Evolutionary conservation across 352 stramenopile species (phyloP).

Genomic region (Phytophthora vignae): DNA sequence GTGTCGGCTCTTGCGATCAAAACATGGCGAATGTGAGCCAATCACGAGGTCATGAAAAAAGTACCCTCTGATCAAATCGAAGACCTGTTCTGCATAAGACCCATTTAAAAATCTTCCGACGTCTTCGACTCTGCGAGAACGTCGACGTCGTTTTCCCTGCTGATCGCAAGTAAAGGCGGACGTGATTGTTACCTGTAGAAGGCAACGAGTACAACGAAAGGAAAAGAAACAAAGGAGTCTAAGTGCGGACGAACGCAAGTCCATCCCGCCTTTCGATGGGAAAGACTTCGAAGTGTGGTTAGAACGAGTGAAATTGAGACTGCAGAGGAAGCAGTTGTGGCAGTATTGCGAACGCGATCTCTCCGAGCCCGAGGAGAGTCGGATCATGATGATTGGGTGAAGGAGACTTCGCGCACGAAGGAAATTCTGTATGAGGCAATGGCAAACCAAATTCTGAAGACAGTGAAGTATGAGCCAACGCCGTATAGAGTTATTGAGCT

Average conservation of each 20-base stretch:
- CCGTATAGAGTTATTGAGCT: conserved; percentile 11
- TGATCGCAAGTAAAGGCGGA: not conserved
- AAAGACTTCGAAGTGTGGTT: conserved; percentile 9
- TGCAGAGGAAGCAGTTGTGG: conserved; percentile 1
- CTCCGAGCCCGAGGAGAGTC: not conserved
- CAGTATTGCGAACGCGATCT: not conserved
- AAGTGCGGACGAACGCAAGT: not conserved
- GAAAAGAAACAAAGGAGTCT: not conserved
- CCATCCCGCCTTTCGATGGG: conserved; percentile 5
- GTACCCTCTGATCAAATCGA: too few species aligned
- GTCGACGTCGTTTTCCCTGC: not conserved
- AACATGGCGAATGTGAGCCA: too few species aligned
- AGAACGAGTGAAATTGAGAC: conserved; percentile 2
- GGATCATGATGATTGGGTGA: not conserved
- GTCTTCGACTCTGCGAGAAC: not conserved
- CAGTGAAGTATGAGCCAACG: conserved; percentile 10
- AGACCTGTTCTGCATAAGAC: not conserved
- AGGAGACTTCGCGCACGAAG: not conserved
- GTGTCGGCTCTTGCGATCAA: too few species aligned
- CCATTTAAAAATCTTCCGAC: not conserved
- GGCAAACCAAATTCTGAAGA: conserved; percentile 11
- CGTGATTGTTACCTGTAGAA: not conserved
- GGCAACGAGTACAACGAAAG: not conserved
- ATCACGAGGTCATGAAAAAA: too few species aligned
- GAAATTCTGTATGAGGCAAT: conserved; percentile 10